Percentiles rank a stretch among this genome's conserved stretches.
These are phyloP conservation scores for Verticillium dahliae DNA, from an alignment of 2,329 filamentous ascomycete species.

Conservation along the genomic window DNA sequence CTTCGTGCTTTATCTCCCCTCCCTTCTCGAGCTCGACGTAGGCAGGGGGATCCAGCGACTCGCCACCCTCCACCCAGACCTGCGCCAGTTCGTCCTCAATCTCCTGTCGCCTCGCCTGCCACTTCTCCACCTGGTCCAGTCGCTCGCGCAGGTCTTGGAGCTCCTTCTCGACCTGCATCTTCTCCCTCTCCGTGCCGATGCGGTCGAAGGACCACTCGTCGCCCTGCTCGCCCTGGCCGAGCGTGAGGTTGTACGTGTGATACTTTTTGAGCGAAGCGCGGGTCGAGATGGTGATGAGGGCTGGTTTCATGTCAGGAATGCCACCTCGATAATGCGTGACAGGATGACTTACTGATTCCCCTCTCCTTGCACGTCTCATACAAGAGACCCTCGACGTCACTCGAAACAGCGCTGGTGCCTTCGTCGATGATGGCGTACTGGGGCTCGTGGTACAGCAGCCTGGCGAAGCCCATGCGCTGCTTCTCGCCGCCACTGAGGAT, in stretches of 20 bases:
- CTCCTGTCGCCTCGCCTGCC: slow-evolving; percentile 70
- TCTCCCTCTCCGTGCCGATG: slow-evolving; percentile 90
- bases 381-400: slow-evolving; percentile 86
- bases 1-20: neutral
- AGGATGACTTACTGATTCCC: slow-evolving; percentile 70
- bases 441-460: slow-evolving; percentile 90
- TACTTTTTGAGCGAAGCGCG: slow-evolving; percentile 93
- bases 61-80: slow-evolving; percentile 51
- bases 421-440: slow-evolving; percentile 93
- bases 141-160: slow-evolving; percentile 76
- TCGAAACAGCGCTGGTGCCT: slow-evolving; percentile 88
- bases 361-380: slow-evolving; percentile 91
- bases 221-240: slow-evolving; percentile 75
- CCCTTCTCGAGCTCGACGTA: slow-evolving; percentile 25
- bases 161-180: slow-evolving; percentile 88
- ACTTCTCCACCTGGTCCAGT: slow-evolving; percentile 73
- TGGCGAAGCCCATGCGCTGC: slow-evolving; percentile 86
- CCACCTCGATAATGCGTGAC: neutral
- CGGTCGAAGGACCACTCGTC: slow-evolving; percentile 88
- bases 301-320: slow-evolving; percentile 32
- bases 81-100: slow-evolving; percentile 75
- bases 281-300: slow-evolving; percentile 91
- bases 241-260: slow-evolving; percentile 82
- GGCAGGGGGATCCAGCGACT: slow-evolving; percentile 39
- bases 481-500: slow-evolving; percentile 97